Percentiles rank a stretch among this genome's conserved stretches.
phyloP scores from a whole-genome alignment of 176 grass and related monocot genomes.

The Ampelocalamus luodianensis region DNA sequence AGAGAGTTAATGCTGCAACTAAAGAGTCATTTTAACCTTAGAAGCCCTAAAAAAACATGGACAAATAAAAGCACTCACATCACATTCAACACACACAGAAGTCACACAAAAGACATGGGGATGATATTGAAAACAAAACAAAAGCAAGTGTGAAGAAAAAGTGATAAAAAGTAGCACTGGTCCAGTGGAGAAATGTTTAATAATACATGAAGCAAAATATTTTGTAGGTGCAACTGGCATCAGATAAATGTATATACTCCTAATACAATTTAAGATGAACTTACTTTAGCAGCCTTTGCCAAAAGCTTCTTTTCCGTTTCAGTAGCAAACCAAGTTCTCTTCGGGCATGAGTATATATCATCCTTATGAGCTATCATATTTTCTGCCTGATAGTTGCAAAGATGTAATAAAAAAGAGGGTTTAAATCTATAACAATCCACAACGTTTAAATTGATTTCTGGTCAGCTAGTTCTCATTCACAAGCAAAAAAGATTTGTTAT shows the following conservation, averaged over 20 bases:
- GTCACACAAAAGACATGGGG: background rate
- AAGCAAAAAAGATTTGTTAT: background rate
- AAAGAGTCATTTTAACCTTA: background rate
- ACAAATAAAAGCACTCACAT: background rate
- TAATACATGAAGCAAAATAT: background rate
- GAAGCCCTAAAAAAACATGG: background rate
- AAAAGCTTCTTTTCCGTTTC: slow-evolving; percentile 91
- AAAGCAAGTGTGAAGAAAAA: background rate
- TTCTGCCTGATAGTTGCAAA: slow-evolving; percentile 66
- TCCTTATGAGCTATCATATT: slow-evolving; percentile 96
- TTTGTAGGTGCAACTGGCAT: background rate
- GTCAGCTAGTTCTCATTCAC: slow-evolving; percentile 12
- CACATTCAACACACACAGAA: background rate
- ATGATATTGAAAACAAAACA: background rate
- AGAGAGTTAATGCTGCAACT: background rate
- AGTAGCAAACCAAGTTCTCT: slow-evolving; percentile 92
- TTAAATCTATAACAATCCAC: slow-evolving; percentile 5
- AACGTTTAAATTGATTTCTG: background rate
- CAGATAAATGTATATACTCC: background rate
- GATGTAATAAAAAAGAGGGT: slow-evolving; percentile 3
- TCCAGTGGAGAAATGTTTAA: background rate
- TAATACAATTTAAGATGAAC: slow-evolving; percentile 26
- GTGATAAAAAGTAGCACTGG: background rate
- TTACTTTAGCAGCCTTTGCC: slow-evolving; percentile 78
- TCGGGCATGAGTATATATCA: slow-evolving; percentile 88